Evolutionary conservation across 164 flowering plant genomes (phyloP).

Genomic region (Annona squamosa): DNA sequence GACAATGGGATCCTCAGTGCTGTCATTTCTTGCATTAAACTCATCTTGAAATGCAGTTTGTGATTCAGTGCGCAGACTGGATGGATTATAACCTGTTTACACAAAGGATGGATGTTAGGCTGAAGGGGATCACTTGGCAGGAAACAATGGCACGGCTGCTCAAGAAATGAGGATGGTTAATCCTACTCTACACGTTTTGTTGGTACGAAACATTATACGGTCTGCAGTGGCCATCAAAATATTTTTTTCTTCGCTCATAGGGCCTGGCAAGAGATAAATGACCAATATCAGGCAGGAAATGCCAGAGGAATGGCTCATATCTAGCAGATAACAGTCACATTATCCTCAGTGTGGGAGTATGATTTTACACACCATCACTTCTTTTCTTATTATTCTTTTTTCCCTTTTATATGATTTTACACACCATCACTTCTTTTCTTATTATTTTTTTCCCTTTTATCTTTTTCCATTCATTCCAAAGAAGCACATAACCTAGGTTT

Average conservation of each 20-base stretch:
- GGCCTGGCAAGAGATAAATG: not conserved
- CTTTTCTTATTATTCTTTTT: too few species aligned
- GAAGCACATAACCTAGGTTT: too few species aligned
- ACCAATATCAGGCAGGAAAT: not conserved
- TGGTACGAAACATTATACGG: too few species aligned
- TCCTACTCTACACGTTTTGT: not conserved
- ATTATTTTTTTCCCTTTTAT: too few species aligned
- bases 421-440: too few species aligned
- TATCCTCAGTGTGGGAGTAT: not conserved
- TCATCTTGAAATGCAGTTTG: conserved; percentile 25
- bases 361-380: not conserved
- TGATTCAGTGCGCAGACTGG: conserved; percentile 24
- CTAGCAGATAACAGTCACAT: not conserved
- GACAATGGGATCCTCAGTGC: conserved; percentile 37
- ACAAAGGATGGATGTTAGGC: not conserved
- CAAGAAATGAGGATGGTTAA: not conserved
- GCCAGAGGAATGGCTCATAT: not conserved
- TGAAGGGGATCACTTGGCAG: not conserved
- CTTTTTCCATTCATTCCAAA: too few species aligned
- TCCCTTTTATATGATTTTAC: not conserved
- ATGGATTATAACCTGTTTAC: conserved; percentile 30
- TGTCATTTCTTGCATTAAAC: conserved; percentile 30
- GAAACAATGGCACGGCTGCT: not conserved
- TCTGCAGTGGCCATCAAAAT: too few species aligned
- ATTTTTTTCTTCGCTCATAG: too few species aligned